Evolutionary conservation across 23 red algal species (phyloP).

Genomic region (Agarophyton chilense): DNA sequence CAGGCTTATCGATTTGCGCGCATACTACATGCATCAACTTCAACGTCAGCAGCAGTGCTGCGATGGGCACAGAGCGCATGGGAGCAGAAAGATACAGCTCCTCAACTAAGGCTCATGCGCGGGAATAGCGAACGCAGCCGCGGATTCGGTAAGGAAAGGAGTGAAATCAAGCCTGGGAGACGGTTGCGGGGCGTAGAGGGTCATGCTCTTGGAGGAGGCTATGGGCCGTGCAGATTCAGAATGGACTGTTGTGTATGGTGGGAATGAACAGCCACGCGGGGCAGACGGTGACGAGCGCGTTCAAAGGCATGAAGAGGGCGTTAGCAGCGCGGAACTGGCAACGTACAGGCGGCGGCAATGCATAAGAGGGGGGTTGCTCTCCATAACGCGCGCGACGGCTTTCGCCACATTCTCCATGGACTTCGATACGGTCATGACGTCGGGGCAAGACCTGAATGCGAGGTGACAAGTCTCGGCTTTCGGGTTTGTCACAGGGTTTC

Average conservation of each 20-base stretch:
- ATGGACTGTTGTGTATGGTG: background rate
- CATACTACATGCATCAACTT: background rate
- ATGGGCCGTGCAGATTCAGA: background rate
- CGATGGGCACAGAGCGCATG: slow-evolving; percentile 31
- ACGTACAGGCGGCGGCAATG: background rate
- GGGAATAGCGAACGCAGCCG: background rate
- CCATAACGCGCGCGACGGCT: background rate
- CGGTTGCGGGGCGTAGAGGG: background rate
- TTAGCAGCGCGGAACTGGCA: background rate
- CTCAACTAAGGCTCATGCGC: background rate
- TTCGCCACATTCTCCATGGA: no score
- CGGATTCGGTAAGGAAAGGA: background rate
- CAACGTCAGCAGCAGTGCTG: slow-evolving; percentile 9
- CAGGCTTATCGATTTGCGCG: background rate
- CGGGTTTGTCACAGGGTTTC: no score
- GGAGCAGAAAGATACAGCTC: background rate
- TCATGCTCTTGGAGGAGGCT: background rate
- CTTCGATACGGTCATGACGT: no score
- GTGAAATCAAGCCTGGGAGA: background rate
- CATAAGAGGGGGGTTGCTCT: background rate
- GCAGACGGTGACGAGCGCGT: background rate
- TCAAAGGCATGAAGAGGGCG: background rate
- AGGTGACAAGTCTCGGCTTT: no score
- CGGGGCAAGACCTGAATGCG: no score
- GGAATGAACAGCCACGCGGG: background rate